phyloP scores from a whole-genome alignment of 208 protist genomes.

The Acanthamoeba castellanii region DNA sequence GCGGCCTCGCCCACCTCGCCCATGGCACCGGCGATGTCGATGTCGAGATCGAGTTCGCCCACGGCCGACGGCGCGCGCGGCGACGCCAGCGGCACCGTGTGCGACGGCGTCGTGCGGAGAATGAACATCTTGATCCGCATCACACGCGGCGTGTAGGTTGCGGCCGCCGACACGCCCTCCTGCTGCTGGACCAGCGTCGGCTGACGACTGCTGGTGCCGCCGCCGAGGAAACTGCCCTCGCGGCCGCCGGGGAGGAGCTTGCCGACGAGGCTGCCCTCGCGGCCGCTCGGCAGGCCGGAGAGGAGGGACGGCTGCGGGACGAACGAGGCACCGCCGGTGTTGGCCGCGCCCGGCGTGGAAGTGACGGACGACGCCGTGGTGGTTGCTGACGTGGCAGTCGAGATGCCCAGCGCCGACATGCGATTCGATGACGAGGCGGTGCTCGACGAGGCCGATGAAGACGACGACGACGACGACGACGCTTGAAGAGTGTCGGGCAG shows the following conservation, averaged over 20 bases:
- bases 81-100: conserved; percentile 33
- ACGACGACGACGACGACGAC: background rate
- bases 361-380: conserved; percentile 25
- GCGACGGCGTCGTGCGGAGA: conserved; percentile 36
- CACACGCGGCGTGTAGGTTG: background rate
- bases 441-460: background rate
- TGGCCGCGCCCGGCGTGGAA: conserved; percentile 23
- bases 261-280: background rate
- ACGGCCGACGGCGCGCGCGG: background rate
- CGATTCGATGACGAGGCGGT: background rate
- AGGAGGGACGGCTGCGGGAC: background rate
- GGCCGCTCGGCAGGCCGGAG: background rate
- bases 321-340: background rate
- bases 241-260: background rate
- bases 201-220: background rate
- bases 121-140: conserved; percentile 64
- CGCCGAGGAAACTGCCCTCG: background rate
- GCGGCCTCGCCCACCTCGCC: conserved; percentile 25
- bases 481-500: background rate
- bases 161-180: background rate
- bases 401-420: conserved; percentile 5
- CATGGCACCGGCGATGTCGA: conserved; percentile 20
- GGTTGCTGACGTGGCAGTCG: conserved; percentile 37
- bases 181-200: background rate
- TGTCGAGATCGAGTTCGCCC: background rate